Conservation (phyloP, 495 filamentous ascomycete genomes). For the Staphylotrichum tortipilum region DNA sequence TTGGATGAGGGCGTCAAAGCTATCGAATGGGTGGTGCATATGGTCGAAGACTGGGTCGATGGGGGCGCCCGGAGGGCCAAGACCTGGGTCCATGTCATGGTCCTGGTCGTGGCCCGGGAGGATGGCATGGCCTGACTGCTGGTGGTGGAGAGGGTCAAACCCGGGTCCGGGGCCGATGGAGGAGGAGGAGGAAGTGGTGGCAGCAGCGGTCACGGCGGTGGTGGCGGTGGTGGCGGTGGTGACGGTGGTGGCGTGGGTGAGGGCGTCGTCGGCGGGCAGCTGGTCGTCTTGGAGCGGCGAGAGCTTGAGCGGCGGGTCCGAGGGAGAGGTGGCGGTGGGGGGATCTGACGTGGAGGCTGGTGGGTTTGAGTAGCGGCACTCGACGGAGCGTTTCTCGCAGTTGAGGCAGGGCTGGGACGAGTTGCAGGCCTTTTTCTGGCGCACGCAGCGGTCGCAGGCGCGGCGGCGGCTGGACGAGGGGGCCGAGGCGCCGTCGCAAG, state of each 20-base stretch:
- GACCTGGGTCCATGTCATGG: too few species aligned
- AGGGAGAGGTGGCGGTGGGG: not conserved
- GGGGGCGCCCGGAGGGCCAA: too few species aligned
- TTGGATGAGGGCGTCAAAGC: conserved; percentile 17
- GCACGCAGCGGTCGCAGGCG: conserved; percentile 26
- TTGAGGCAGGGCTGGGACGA: conserved; percentile 23
- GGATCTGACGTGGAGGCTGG: not conserved
- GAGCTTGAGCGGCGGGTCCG: too few species aligned
- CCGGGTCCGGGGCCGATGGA: too few species aligned
- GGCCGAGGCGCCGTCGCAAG: conserved; percentile 18
- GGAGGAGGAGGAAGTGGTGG: too few species aligned
- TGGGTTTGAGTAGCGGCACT: conserved; percentile 18
- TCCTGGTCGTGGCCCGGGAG: not conserved
- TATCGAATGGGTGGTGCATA: conserved; percentile 11
- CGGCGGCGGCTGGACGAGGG: conserved; percentile 16
- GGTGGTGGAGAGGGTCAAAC: too few species aligned
- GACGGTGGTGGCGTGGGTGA: too few species aligned
- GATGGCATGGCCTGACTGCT: not conserved
- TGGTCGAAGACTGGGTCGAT: conserved; percentile 3
- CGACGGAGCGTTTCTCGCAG: conserved; percentile 17
- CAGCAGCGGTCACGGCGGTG: too few species aligned
- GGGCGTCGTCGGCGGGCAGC: not conserved
- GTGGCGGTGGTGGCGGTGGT: too few species aligned
- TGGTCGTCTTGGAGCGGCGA: too few species aligned
- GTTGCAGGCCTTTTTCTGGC: conserved; percentile 28